Base-by-base conservation (phyloP, 2,329 filamentous ascomycete species). In the Fusarium verrucosum region DNA sequence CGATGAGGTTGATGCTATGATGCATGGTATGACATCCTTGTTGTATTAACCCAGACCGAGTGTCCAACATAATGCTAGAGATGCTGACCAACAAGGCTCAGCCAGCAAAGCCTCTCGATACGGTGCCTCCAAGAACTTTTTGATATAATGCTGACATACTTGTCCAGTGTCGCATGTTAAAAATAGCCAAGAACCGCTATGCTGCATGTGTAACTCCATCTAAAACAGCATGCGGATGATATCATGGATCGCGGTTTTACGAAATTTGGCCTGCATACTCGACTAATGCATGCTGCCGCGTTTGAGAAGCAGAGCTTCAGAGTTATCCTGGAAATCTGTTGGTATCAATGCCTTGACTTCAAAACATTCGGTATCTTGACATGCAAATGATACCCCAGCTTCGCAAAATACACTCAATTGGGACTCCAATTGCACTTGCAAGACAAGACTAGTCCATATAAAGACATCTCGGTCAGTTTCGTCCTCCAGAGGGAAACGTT, bases 351-450 rank as follows among this genome's bases (percentile, higher is more conserved):
- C 40, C 26, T 55, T 59, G 56, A 41, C 53, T 63, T 60, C 47
- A 55, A 51, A 36, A 35, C 26, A 37, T 32, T 41, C 23, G 37
- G 41, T 49, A 44, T 62, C 23, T 44, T 54, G 46, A 46, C 20
- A 37, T 50, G 33, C 40, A 19, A 25, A 60, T 41, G 32, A 51
- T 51, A 51, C 45, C 46, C 44, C 50, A 61, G 41, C 40, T 55
- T 71, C 69, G 69, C 69, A 71, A 71, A 64, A 58, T 19, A 45
- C 44, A 45, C 69, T 72, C 51, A 46, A 70, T 70, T 30, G 33
- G 65, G 49, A 56, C 40, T 44, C 35, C 35, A 65, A 69, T 68
- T 49, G 67, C 58, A 70, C 69, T 66, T 69, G 69, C 69, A 64
- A 68, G 53, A 72, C 60, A 40, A 58, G 45, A 36, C 65, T 64